A percentile compares a stretch with the other conserved stretches of the same genome.
Conservation (phyloP, 2,329 filamentous ascomycete genomes). For the Chaetothyriales sp. region DNA sequence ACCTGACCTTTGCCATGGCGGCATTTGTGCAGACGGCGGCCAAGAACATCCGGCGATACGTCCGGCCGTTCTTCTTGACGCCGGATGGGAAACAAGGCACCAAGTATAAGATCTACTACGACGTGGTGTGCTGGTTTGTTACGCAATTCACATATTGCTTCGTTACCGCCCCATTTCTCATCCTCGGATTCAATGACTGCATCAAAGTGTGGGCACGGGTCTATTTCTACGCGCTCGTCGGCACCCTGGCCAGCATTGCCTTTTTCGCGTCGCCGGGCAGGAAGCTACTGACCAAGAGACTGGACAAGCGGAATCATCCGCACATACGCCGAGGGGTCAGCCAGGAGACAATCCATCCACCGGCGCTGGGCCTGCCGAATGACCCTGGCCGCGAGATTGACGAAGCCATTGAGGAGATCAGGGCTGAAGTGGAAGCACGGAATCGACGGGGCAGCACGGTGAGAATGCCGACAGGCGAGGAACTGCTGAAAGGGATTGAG, state of each 20-base stretch:
- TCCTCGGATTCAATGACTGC: constrained; percentile 59
- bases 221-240: constrained; percentile 73
- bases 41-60: constrained; percentile 79
- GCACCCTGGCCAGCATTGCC: constrained; percentile 48
- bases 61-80: constrained; percentile 86
- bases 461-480: constrained; percentile 33
- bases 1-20: constrained; percentile 75
- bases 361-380: constrained; percentile 62
- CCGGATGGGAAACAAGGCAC: constrained; percentile 57
- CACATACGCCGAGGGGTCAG: constrained; percentile 36
- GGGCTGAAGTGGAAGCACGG: constrained; percentile 54
- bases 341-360: constrained; percentile 47
- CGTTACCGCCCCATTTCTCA: constrained; percentile 67
- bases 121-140: constrained; percentile 57
- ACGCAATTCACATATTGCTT: constrained; percentile 81
- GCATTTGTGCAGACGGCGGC: constrained; percentile 85
- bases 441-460: constrained; percentile 33
- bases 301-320: constrained; percentile 43
- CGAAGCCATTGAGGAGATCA: constrained; percentile 64
- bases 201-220: constrained; percentile 68
- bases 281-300: constrained; percentile 38
- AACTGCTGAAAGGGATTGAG: constrained; percentile 38
- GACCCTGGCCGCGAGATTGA: constrained; percentile 64
- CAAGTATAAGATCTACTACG: constrained; percentile 71
- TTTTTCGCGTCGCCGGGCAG: constrained; percentile 68